These are phyloP conservation scores for Pseudisothecium myosuroides DNA, from an alignment of 225 moss, liverwort and hornwort genomes.

Conservation along the genomic window DNA sequence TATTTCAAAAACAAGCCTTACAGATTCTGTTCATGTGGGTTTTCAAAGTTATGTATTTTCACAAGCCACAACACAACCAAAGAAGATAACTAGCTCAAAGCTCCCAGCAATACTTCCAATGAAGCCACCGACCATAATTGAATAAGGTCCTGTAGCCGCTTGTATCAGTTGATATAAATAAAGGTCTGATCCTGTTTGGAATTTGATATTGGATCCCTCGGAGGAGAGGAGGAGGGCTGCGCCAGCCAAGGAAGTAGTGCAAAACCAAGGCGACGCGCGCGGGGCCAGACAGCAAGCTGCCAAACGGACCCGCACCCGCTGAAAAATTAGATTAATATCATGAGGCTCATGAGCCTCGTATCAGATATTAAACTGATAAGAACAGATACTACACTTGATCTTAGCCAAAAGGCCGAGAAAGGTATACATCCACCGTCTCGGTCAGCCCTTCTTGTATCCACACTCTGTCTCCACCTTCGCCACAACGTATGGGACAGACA, in stretches of 20 bases:
- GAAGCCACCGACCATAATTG: too few relatives aligned
- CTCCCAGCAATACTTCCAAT: too few relatives aligned
- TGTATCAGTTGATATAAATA: too few relatives aligned
- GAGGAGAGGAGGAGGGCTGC: neutral
- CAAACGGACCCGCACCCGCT: neutral
- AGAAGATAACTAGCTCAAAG: too few relatives aligned
- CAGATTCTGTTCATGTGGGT: too few relatives aligned
- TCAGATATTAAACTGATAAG: constrained; percentile 74
- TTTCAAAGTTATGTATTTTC: too few relatives aligned
- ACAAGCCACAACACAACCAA: too few relatives aligned
- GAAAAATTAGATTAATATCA: constrained; percentile 62
- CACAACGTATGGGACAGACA: neutral
- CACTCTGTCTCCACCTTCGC: neutral
- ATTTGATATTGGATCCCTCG: neutral
- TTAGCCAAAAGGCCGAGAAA: constrained; percentile 72
- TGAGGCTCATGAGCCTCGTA: constrained; percentile 45
- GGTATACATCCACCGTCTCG: fast-evolving
- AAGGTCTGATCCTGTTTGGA: too few relatives aligned
- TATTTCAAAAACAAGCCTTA: too few relatives aligned
- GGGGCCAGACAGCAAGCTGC: neutral
- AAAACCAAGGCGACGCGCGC: neutral
- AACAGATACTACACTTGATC: constrained; percentile 73
- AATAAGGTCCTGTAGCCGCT: too few relatives aligned
- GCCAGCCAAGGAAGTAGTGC: neutral
- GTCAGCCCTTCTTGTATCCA: neutral